Evolutionary conservation across 768 basidiomycete species (phyloP).

Genomic region (Rhodocollybia butyracea): DNA sequence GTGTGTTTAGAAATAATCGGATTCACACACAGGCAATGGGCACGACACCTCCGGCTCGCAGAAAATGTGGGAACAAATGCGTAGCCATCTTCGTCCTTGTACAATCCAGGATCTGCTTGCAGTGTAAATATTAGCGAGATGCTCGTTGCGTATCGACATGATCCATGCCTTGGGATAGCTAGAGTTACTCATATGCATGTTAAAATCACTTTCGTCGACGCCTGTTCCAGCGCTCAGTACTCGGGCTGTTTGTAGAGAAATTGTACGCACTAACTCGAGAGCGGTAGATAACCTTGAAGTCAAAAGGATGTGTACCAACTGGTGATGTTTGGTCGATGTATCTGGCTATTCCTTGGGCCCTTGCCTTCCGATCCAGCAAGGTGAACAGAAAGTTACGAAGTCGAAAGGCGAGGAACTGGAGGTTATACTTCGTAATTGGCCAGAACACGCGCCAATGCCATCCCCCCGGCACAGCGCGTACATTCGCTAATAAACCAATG

Average conservation of each 20-base stretch:
- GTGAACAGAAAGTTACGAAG: neutral
- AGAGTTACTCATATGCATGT: slow-evolving; percentile 13
- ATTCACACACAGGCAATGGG: slow-evolving; percentile 45
- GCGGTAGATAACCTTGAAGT: neutral
- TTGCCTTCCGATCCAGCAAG: neutral
- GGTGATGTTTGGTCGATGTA: slow-evolving; percentile 5
- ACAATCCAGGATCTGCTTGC: slow-evolving; percentile 28
- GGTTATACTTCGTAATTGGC: neutral
- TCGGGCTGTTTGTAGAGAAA: neutral
- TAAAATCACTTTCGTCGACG: slow-evolving; percentile 13
- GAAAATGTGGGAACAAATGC: slow-evolving; percentile 52
- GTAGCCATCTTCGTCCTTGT: slow-evolving; percentile 49
- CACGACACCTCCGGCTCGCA: slow-evolving; percentile 58
- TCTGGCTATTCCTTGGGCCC: neutral
- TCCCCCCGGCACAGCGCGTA: neutral
- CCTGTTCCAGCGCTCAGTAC: neutral
- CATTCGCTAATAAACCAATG: neutral
- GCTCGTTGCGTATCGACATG: neutral
- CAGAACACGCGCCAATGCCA: slow-evolving; percentile 10
- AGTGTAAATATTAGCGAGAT: neutral
- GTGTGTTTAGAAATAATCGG: neutral
- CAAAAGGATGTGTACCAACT: slow-evolving; percentile 4
- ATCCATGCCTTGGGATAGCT: slow-evolving; percentile 9
- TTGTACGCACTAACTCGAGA: slow-evolving; percentile 4
- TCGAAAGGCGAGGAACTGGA: neutral